Evolutionary conservation across 192 early-diverging fungal genomes (phyloP).

Genomic region (Entomortierella lignicola): DNA sequence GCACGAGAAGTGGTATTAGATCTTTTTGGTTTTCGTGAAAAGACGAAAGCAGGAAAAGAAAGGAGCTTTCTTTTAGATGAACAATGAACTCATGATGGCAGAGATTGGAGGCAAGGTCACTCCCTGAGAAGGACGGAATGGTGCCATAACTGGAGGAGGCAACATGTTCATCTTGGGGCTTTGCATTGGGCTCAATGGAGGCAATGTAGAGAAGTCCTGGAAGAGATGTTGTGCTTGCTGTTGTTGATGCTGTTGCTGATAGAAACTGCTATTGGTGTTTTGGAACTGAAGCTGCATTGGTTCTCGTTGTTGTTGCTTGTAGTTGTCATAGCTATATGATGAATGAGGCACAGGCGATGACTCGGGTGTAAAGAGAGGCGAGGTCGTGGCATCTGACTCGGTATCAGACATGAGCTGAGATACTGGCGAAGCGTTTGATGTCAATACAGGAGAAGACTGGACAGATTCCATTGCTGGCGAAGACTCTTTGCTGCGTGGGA

Average conservation of each 20-base stretch:
- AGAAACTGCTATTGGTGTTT: slow-evolving; percentile 35
- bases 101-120: slow-evolving; percentile 55
- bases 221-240: background rate
- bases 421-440: slow-evolving; percentile 30
- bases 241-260: slow-evolving; percentile 16
- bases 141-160: slow-evolving; percentile 49
- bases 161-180: slow-evolving; percentile 29
- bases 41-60: background rate
- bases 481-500: slow-evolving; percentile 13
- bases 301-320: slow-evolving; percentile 11
- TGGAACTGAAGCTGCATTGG: slow-evolving; percentile 48
- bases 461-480: slow-evolving; percentile 14
- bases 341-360: slow-evolving; percentile 55
- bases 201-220: slow-evolving; percentile 17
- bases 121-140: slow-evolving; percentile 38
- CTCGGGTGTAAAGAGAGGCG: slow-evolving; percentile 62
- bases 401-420: slow-evolving; percentile 43
- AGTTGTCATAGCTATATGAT: slow-evolving; percentile 9
- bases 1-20: too few relatives aligned
- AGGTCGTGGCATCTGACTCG: slow-evolving; percentile 43
- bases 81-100: slow-evolving; percentile 49
- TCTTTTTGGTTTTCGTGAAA: too few relatives aligned
- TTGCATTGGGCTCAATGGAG: slow-evolving; percentile 23
- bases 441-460: slow-evolving; percentile 18
- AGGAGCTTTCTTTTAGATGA: slow-evolving; percentile 40